A percentile compares a stretch with the other conserved stretches of the same genome.
These are phyloP conservation scores for Rosa multiflora DNA, from an alignment of 306 rosid genomes.

Conservation along the genomic window DNA sequence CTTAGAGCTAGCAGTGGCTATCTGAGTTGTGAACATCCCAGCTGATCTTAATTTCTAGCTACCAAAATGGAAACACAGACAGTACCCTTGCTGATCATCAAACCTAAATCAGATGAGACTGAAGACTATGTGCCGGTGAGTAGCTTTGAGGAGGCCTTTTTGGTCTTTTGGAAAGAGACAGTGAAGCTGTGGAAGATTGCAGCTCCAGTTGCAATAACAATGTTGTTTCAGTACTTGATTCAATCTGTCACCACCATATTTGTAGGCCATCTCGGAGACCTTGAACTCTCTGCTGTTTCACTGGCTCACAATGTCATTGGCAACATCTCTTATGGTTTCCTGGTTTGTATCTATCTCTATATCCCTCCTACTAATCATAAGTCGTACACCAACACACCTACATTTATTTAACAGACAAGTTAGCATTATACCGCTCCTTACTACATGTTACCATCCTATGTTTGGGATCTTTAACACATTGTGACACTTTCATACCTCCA, in stretches of 20 bases:
- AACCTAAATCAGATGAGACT: background rate
- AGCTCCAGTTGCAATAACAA: slow-evolving; percentile 18
- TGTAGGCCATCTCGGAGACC: slow-evolving; percentile 24
- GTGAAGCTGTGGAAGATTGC: slow-evolving; percentile 34
- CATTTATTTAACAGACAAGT: background rate
- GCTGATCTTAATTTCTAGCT: background rate
- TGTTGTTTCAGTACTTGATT: slow-evolving; percentile 24
- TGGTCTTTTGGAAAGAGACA: slow-evolving; percentile 32
- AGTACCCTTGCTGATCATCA: background rate
- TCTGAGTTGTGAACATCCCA: background rate
- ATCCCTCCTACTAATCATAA: background rate
- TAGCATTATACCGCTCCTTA: background rate
- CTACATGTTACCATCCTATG: background rate
- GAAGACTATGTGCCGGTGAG: slow-evolving; percentile 25
- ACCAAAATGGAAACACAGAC: slow-evolving; percentile 15
- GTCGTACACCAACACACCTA: background rate
- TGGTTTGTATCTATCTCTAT: slow-evolving; percentile 8
- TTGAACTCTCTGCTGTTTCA: slow-evolving; percentile 25
- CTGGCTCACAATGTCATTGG: slow-evolving; percentile 16
- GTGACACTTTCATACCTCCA: background rate
- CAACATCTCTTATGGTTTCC: slow-evolving; percentile 19
- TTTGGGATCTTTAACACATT: background rate
- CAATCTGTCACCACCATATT: slow-evolving; percentile 18
- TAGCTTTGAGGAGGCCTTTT: slow-evolving; percentile 18
- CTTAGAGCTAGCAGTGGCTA: background rate